A percentile compares a stretch with the other conserved stretches of the same genome.
Conservation (phyloP, 164 flowering plant genomes). For the Nymphaea colorata region DNA sequence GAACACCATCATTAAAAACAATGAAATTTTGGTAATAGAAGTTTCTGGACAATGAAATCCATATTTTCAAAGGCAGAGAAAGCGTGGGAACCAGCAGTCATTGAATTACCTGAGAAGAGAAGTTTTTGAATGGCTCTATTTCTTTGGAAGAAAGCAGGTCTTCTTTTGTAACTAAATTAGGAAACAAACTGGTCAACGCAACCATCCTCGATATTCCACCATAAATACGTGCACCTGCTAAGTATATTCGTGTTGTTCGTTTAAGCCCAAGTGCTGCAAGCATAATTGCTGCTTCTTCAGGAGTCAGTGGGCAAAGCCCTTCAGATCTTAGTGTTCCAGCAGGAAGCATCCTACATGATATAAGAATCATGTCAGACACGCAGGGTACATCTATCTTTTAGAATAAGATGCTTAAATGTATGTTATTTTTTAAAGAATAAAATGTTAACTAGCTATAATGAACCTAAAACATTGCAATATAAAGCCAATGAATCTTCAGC, state of each 20-base stretch:
- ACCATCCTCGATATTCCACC: constrained; percentile 75
- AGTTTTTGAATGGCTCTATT: constrained; percentile 73
- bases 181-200: constrained; percentile 75
- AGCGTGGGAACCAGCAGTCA: no score
- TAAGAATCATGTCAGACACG: no score
- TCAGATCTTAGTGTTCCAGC: constrained; percentile 62
- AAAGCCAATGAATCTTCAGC: no score
- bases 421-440: no score
- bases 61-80: no score
- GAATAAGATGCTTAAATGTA: no score
- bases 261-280: constrained; percentile 92
- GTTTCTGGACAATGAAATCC: no score
- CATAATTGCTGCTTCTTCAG: constrained; percentile 95
- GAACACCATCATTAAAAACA: no score
- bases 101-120: constrained; percentile 73
- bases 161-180: constrained; percentile 90
- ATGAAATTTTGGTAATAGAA: no score
- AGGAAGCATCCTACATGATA: constrained; percentile 65
- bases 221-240: constrained; percentile 93
- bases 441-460: no score
- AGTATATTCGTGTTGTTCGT: constrained; percentile 60
- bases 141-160: constrained; percentile 71
- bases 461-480: no score
- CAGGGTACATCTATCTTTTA: no score
- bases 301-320: constrained; percentile 90